Percentiles rank a stretch among this genome's conserved stretches.
Evolutionary conservation across 2,329 filamentous ascomycete species (phyloP).

Genomic region (Fonsecaea monophora): DNA sequence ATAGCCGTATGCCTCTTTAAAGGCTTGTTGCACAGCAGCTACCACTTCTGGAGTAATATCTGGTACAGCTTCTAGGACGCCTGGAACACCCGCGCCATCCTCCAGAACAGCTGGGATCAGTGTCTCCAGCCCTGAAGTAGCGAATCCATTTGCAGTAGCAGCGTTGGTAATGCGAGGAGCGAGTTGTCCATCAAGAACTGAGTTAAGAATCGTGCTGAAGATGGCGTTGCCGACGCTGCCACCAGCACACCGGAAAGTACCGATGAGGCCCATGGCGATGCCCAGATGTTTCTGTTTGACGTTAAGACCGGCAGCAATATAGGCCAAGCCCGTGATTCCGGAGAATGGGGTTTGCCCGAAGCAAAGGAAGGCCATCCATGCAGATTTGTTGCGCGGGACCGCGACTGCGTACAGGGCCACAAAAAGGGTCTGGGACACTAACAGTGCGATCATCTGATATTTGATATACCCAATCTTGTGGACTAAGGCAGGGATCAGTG

Average conservation of each 20-base stretch:
- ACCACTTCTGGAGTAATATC: slow-evolving; percentile 46
- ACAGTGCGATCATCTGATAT: slow-evolving; percentile 20
- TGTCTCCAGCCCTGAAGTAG: slow-evolving; percentile 42
- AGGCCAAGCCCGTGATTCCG: not conserved
- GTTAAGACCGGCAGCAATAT: slow-evolving; percentile 19
- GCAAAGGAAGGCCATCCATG: slow-evolving; percentile 35
- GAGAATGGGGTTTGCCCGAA: slow-evolving; percentile 22
- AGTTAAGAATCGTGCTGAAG: slow-evolving; percentile 38
- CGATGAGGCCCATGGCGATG: slow-evolving; percentile 20
- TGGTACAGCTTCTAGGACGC: slow-evolving; percentile 41
- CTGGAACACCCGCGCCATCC: slow-evolving; percentile 40
- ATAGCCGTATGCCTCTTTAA: slow-evolving; percentile 50
- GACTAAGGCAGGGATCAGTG: too few species aligned
- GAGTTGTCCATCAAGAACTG: slow-evolving; percentile 6
- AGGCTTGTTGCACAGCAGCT: slow-evolving; percentile 45
- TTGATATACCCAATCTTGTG: slow-evolving; percentile 16
- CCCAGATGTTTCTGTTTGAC: slow-evolving; percentile 16
- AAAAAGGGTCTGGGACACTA: slow-evolving; percentile 38
- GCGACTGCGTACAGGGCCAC: slow-evolving; percentile 28
- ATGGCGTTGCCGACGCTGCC: slow-evolving; percentile 40
- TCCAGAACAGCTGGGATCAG: slow-evolving; percentile 47
- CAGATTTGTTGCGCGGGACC: slow-evolving; percentile 24
- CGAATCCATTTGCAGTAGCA: slow-evolving; percentile 48
- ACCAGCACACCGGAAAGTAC: slow-evolving; percentile 20
- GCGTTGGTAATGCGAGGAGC: slow-evolving; percentile 39